Percentiles rank a stretch among this genome's conserved stretches.
phyloP scores from a whole-genome alignment of 805 yeast species.

The Saturnispora quitensis region DNA sequence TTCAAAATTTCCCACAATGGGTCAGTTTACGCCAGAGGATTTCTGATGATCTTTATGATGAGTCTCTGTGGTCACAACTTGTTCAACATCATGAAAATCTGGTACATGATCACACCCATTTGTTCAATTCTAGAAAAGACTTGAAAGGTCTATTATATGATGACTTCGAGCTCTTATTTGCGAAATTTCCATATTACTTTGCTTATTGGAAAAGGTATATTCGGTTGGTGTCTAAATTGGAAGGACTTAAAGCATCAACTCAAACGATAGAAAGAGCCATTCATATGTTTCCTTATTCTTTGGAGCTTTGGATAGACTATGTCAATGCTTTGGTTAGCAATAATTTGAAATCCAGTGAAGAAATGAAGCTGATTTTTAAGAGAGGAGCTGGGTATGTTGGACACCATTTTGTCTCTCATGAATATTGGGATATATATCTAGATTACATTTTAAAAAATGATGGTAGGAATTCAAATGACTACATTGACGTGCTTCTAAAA shows the following conservation, averaged over 20 bases:
- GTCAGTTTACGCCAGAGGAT: slow-evolving; percentile 14
- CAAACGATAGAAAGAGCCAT: slow-evolving; percentile 37
- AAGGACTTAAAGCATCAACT: slow-evolving; percentile 45
- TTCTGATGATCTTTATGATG: slow-evolving; percentile 19
- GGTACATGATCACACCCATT: slow-evolving; percentile 16
- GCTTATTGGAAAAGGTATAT: slow-evolving; percentile 58
- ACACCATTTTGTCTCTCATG: slow-evolving; percentile 63
- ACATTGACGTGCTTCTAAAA: slow-evolving; percentile 34
- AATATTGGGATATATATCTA: slow-evolving; percentile 73
- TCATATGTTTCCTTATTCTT: slow-evolving; percentile 42
- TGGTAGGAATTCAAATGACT: slow-evolving; percentile 29
- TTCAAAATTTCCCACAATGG: slow-evolving; percentile 24
- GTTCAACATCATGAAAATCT: slow-evolving; percentile 19
- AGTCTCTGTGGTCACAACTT: slow-evolving; percentile 21
- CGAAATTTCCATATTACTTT: slow-evolving; percentile 48
- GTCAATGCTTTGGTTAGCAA: slow-evolving; percentile 42
- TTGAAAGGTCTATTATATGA: slow-evolving; percentile 14
- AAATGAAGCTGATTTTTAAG: slow-evolving; percentile 36
- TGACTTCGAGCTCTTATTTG: slow-evolving; percentile 36
- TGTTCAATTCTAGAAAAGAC: slow-evolving; percentile 11
- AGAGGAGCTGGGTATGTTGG: slow-evolving; percentile 50
- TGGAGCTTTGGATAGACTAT: slow-evolving; percentile 66
- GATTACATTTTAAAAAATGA: slow-evolving; percentile 42
- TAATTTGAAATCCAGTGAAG: slow-evolving; percentile 22
- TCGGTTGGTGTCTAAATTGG: slow-evolving; percentile 44